Percentiles rank a stretch among this genome's conserved stretches.
These are phyloP conservation scores for Ceratobasidium sp. DNA, from an alignment of 1,284 basidiomycete genomes.

Conservation along the genomic window DNA sequence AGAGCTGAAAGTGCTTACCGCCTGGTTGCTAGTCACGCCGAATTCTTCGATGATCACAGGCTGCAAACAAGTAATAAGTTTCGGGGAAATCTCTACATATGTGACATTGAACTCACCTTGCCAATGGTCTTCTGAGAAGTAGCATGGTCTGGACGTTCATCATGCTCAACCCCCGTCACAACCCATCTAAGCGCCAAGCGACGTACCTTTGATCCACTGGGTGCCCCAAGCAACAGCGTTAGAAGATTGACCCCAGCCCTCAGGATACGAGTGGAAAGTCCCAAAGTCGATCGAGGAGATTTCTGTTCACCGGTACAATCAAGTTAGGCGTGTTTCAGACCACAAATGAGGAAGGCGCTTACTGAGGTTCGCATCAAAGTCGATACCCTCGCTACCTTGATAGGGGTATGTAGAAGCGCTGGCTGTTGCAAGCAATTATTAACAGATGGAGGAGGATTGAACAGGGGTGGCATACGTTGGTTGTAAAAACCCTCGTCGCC, in stretches of 20 bases:
- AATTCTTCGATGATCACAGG: conserved; percentile 59
- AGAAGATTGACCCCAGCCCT: conserved; percentile 45
- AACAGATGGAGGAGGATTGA: neutral
- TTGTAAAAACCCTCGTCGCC: conserved; percentile 51
- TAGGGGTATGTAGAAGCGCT: conserved; percentile 9
- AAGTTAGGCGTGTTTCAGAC: neutral
- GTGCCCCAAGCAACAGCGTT: conserved; percentile 57
- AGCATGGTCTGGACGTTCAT: conserved; percentile 53
- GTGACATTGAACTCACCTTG: neutral
- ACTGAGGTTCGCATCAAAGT: conserved; percentile 63
- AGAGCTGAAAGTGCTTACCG: conserved; percentile 32
- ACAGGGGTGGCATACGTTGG: conserved; percentile 5
- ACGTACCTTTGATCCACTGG: conserved; percentile 55
- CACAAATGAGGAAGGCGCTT: neutral
- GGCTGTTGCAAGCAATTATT: neutral
- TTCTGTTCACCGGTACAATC: conserved; percentile 45
- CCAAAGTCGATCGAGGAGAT: conserved; percentile 70
- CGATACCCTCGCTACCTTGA: conserved; percentile 57
- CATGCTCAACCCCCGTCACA: neutral
- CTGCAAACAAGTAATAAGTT: neutral
- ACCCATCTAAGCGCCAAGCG: neutral
- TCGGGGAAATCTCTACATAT: neutral
- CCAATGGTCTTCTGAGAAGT: conserved; percentile 8
- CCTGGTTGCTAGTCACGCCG: conserved; percentile 60
- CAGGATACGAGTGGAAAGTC: conserved; percentile 62